A percentile compares a stretch with the other conserved stretches of the same genome.
Evolutionary conservation across 805 yeast species (phyloP).

Genomic region (Kodamaea leandrae): DNA sequence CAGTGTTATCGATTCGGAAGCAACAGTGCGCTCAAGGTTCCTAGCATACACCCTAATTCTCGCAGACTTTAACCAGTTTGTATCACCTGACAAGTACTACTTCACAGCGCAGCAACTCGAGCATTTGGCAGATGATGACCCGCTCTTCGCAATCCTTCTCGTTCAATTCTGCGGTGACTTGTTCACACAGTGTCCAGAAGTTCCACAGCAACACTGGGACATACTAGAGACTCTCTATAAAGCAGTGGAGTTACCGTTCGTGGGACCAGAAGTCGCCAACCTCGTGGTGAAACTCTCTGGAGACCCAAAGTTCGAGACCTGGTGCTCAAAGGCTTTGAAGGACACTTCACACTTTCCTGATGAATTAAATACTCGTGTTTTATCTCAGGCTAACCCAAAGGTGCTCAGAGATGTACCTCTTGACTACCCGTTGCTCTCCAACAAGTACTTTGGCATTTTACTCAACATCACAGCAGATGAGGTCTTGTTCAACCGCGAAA

Average conservation of each 20-base stretch:
- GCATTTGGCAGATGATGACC: conserved; percentile 19
- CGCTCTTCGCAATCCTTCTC: conserved; percentile 23
- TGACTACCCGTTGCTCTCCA: conserved; percentile 15
- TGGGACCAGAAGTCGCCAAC: conserved; percentile 19
- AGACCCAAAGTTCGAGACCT: conserved; percentile 1
- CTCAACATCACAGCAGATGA: conserved; percentile 21
- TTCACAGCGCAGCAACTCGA: conserved; percentile 16
- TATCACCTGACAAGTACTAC: conserved; percentile 8
- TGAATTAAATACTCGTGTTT: conserved; percentile 11
- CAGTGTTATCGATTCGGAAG: conserved; percentile 2
- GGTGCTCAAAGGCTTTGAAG: background rate
- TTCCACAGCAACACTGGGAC: background rate
- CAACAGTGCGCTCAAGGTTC: conserved; percentile 20
- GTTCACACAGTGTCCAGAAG: conserved; percentile 8
- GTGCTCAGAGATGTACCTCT: conserved; percentile 13
- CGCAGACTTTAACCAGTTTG: conserved; percentile 12
- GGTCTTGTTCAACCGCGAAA: conserved; percentile 15
- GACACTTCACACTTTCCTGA: background rate
- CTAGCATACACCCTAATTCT: conserved; percentile 18
- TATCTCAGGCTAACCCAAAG: conserved; percentile 19
- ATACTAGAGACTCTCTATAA: background rate
- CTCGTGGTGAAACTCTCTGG: conserved; percentile 11
- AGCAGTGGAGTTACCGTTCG: conserved; percentile 5
- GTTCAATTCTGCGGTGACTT: conserved; percentile 26
- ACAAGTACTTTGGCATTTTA: conserved; percentile 25